Evolutionary conservation across 176 grass and related monocot species (phyloP), one percentile per base, ranked within the genome.

Genomic region (Musa itinerans): DNA sequence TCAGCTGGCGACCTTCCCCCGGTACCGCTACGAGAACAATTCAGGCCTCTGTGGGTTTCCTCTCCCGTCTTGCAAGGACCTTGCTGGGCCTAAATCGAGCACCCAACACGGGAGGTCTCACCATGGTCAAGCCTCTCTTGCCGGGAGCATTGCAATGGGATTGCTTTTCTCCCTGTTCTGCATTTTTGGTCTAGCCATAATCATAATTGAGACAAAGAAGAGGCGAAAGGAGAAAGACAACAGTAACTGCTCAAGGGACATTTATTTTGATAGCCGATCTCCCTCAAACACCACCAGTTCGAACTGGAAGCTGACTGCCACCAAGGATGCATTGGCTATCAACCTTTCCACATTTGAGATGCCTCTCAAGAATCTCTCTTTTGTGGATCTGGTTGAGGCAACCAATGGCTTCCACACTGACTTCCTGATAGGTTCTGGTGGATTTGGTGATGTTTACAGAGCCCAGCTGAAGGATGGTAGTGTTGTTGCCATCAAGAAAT

Each of bases 401-500:
- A 80, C 78, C 43, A 73, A 65, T 34, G 69, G 69, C 56, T 80
- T 80, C 54, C 78, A 80, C 69, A 73, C 65, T 56, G 56, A 73
- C 69, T 73, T 49, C 57, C 55, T 64, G 2, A 65, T 80, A 15
- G 78, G 78, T 63, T 73, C 78, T 10, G 78, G 78, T 29, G 78
- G 78, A 48, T 80, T 80, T 54, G 78, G 78, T 6, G 56, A 80
- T 4, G 78, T 80, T 48, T 80, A 80, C 53, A 80, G 53, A 29
- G 78, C 78, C 34, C 69, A 73, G 69, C 78, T 80, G 29, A 80
- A 80, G 23, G 78, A 80, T 21, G 78, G 69, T 0, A 64, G 69
- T 20, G 21, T 80, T 9, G 78, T 80, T 19, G 78, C 78, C 57
- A 63, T 80, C 21, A 80, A 80, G 78, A 80, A 80, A 64, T 57